These are phyloP conservation scores for Kickxella alabastrina DNA, from an alignment of 192 early-diverging fungal genomes.

Conservation along the genomic window DNA sequence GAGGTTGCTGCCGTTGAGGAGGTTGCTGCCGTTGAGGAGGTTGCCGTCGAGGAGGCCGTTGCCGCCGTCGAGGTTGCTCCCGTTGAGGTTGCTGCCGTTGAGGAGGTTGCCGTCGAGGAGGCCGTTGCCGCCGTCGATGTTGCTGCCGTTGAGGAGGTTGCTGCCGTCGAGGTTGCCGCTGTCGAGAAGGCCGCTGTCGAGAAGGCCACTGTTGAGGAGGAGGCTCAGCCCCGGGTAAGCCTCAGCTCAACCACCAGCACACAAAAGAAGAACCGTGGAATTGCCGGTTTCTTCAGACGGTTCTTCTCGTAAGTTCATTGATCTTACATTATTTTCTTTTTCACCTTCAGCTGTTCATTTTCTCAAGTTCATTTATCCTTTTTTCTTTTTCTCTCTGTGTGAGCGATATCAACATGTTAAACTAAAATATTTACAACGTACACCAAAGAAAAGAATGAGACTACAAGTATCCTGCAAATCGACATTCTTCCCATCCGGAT, in stretches of 20 bases:
- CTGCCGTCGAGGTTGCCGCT: background rate
- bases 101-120: background rate
- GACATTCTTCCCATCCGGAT: no score
- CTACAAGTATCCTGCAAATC: no score
- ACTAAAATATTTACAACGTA: background rate
- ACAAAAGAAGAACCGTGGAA: constrained; percentile 44
- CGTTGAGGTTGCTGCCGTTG: no score
- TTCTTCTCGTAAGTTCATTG: constrained; percentile 24
- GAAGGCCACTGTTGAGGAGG: background rate
- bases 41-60: no score
- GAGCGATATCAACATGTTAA: background rate
- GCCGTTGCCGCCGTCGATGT: constrained; percentile 3
- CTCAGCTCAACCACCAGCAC: constrained; percentile 4
- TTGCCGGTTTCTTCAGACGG: constrained; percentile 45
- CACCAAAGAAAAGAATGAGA: background rate
- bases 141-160: background rate
- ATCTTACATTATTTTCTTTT: constrained; percentile 1
- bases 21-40: no score
- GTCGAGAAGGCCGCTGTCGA: background rate
- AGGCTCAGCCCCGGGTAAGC: background rate
- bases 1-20: no score
- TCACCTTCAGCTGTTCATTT: background rate
- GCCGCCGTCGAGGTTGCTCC: no score
- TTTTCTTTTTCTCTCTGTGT: background rate
- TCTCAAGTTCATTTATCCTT: background rate